A percentile compares a stretch with the other conserved stretches of the same genome.
Conservation (phyloP, 176 grass and related monocot species). For the Guadua angustifolia region DNA sequence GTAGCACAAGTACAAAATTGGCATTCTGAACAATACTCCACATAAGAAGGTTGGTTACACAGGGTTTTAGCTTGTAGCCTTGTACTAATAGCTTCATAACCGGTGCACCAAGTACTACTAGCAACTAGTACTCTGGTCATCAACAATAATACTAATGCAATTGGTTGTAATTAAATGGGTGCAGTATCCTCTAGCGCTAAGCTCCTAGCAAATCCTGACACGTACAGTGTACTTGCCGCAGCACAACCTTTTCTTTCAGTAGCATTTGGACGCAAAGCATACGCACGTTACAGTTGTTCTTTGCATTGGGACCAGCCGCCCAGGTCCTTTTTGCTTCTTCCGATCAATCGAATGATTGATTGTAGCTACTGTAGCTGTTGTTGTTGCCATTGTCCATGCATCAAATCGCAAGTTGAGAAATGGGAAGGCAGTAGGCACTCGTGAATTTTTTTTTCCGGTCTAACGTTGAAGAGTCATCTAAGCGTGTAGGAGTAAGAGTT, state of each 20-base stretch:
- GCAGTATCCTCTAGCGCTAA: too few relatives aligned
- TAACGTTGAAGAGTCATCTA: background rate
- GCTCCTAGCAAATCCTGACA: background rate
- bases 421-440: background rate
- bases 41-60: background rate
- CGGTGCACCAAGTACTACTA: background rate
- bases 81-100: background rate
- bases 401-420: conserved; percentile 26
- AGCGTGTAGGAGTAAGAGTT: background rate
- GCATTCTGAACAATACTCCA: background rate
- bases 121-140: too few relatives aligned
- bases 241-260: too few relatives aligned
- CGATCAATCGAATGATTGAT: background rate
- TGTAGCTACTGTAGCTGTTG: background rate
- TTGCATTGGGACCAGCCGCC: too few relatives aligned
- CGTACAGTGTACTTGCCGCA: too few relatives aligned
- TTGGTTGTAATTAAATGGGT: background rate
- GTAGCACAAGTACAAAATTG: background rate
- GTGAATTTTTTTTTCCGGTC: background rate
- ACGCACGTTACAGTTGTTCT: too few relatives aligned
- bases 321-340: background rate
- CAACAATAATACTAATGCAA: background rate
- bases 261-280: too few relatives aligned
- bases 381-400: background rate
- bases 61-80: background rate